Base-by-base conservation (phyloP, 805 yeast genomes). In the Naumovozyma castellii region DNA sequence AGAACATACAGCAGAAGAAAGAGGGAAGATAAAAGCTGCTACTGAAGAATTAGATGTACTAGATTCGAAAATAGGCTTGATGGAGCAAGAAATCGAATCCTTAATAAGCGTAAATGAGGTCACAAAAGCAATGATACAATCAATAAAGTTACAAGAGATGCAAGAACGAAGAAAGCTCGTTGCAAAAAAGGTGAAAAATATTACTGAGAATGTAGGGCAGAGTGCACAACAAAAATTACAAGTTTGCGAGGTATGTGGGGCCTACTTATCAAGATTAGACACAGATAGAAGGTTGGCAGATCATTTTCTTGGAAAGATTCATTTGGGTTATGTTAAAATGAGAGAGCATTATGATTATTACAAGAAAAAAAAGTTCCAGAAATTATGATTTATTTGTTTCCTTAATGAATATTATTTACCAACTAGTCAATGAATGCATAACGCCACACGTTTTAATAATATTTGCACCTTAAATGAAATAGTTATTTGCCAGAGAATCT, bases 231-330 rank as follows among this genome's bases (percentile, higher is more conserved):
- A 88, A 53, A 84, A 85, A 57, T 67, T 88, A 35, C 96, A 87
- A 59, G 94, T 85, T 1, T 88, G 97, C 61, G 83, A 76, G 46
- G 78, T 76, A 1, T 88, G 97, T 62, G 95, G 95, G 1, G 95
- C 95, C 0, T 86, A 81, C 53, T 65, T 90, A 30, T 83, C 94
- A 6, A 67, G 90, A 44, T 64, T 87, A 41, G 97, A 88, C 58
- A 84, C 82, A 43, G 97, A 88, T 57, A 70, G 87, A 57, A 70
- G 97, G 49, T 66, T 88, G 46, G 94, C 90, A 1, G 95, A 84
- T 50, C 97, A 88, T 59, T 87, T 85, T 56, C 63, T 79, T 18
- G 97, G 97, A 1, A 86, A 85, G 51, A 75, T 84, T 43, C 97
- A 88, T 64, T 56, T 84, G 46, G 90, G 87, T 0, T 87, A 80